A percentile compares a stretch with the other conserved stretches of the same genome.
phyloP scores from a whole-genome alignment of 768 basidiomycete species.

The Leucosporidium yakuticum region DNA sequence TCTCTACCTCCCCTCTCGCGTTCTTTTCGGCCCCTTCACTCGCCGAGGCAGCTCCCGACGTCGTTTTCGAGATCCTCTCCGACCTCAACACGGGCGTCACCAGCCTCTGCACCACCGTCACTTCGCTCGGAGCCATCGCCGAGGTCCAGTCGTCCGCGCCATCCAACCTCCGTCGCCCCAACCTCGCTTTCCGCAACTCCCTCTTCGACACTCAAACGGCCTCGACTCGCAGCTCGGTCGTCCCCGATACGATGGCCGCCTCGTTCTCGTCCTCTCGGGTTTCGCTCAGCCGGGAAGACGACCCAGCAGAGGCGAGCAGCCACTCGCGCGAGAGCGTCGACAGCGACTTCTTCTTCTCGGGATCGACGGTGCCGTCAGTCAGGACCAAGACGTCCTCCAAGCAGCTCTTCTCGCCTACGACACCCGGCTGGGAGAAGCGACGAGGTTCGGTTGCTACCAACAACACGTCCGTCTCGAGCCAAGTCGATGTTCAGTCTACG shows the following conservation, averaged over 20 bases:
- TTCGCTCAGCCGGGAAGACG: constrained; percentile 2
- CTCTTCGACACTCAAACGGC: constrained; percentile 4
- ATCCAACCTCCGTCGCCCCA: constrained; percentile 11
- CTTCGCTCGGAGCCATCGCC: constrained; percentile 22
- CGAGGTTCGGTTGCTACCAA: not conserved
- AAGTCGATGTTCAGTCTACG: not conserved
- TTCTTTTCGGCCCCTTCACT: not conserved
- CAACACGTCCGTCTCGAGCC: not conserved
- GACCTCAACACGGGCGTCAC: constrained; percentile 10
- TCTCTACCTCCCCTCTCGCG: constrained; percentile 18
- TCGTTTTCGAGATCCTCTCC: constrained; percentile 6
- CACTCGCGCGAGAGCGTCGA: constrained; percentile 25
- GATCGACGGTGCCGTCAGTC: not conserved
- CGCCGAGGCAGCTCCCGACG: not conserved
- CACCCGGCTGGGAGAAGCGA: not conserved
- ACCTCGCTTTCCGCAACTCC: constrained; percentile 17
- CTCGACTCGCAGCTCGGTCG: not conserved
- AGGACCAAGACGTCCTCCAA: constrained; percentile 6
- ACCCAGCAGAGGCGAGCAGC: constrained; percentile 7
- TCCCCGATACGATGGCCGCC: not conserved
- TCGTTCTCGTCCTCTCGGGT: not conserved
- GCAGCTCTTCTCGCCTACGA: constrained; percentile 58
- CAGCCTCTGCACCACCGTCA: constrained; percentile 16
- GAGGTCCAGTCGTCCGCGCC: constrained; percentile 23
- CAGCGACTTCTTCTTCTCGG: constrained; percentile 35